Evolutionary conservation across 2,329 filamentous ascomycete genomes (phyloP), one percentile per base, ranked within the genome.

Genomic region (Trichoderma lentiforme): DNA sequence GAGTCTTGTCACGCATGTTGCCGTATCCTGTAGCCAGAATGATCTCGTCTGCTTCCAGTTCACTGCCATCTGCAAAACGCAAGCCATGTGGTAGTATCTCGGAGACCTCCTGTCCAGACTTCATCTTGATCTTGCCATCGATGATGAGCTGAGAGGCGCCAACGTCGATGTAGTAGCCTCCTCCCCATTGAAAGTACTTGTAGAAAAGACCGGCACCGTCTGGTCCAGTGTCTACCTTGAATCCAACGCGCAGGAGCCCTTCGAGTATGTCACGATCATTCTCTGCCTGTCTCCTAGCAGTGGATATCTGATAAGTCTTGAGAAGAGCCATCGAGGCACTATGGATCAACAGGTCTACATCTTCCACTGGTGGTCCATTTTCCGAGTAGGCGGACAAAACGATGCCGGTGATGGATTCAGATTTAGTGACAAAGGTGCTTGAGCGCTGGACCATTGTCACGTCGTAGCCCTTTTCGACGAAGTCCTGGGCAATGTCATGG

Each of bases 141-240:
- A 83, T 83, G 72, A 93, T 91, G 28, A 92, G 83, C 76, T 87
- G 80, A 0, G 87, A 88, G 0, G 86, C 88, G 0, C 91, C 91
- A 1, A 92, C 89, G 73, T 93, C 89, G 73, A 92, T 90, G 79
- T 92, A 92, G 77, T 92, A 92, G 0, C 91, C 90, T 0, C 91
- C 91, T 1, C 90, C 90, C 3, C 88, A 85, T 74, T 90, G 88
- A 73, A 90, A 84, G 76, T 91, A 92, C 78, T 91, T 91, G 67
- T 87, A 79, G 71, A 88, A 84, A 4, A 92, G 82, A 0, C 90
- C 90, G 0, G 85, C 82, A 1, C 83, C 85, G 68, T 90, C 85
- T 0, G 88, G 86, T 0, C 90, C 90, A 1, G 77, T 80, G 74
- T 92, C 89, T 1, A 89, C 79, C 68, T 85, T 85, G 83, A 92